Evolutionary conservation across 2,329 filamentous ascomycete species (phyloP).

Genomic region (Cordyceps cicadae): DNA sequence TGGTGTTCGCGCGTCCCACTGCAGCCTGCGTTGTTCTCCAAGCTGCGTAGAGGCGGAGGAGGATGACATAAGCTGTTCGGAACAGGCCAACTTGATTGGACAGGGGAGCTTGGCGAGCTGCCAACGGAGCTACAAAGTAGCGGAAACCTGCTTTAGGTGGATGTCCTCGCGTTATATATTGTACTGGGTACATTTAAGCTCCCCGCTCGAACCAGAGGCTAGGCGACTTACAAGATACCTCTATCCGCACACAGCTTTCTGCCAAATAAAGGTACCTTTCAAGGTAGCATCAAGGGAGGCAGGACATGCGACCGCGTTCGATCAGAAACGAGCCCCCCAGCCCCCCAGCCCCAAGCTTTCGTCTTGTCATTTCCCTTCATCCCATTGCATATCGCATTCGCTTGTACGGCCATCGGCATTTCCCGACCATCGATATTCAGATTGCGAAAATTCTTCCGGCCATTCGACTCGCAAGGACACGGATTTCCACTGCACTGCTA

Average conservation of each 20-base stretch:
- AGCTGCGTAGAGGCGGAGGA: slow-evolving; percentile 13
- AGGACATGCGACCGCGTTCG: slow-evolving; percentile 10
- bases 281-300: neutral
- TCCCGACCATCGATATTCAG: neutral
- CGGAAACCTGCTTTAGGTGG: neutral
- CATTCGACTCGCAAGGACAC: neutral
- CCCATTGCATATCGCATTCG: neutral
- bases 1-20: slow-evolving; percentile 26
- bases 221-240: neutral
- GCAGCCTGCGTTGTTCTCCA: slow-evolving; percentile 24
- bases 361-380: slow-evolving; percentile 9
- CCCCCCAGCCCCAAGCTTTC: slow-evolving; percentile 3
- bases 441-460: neutral
- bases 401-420: neutral
- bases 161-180: neutral
- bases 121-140: neutral
- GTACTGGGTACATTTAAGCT: neutral
- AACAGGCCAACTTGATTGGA: slow-evolving; percentile 22
- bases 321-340: neutral
- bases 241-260: neutral
- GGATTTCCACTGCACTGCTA: neutral
- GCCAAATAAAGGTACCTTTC: slow-evolving; percentile 3
- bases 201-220: neutral
- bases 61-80: slow-evolving; percentile 8
- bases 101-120: neutral